Conservation (phyloP, 805 yeast genomes). For the Torulaspora franciscae region DNA sequence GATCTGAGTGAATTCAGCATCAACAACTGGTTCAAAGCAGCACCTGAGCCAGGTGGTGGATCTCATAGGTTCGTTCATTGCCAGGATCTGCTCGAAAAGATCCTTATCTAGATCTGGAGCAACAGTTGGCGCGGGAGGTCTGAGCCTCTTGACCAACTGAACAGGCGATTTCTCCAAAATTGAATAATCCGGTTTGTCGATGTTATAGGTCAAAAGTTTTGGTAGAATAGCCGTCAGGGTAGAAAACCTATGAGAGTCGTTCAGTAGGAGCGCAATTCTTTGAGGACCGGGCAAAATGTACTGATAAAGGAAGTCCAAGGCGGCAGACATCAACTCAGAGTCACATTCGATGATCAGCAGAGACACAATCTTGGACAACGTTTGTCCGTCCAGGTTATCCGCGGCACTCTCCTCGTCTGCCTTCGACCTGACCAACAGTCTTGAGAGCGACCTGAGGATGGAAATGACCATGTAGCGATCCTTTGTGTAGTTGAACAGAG, state of each 20-base stretch:
- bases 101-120: constrained; percentile 58
- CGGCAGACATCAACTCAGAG: constrained; percentile 63
- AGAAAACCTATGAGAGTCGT: constrained; percentile 45
- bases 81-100: constrained; percentile 55
- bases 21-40: constrained; percentile 71
- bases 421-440: constrained; percentile 63
- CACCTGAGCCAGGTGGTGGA: constrained; percentile 95
- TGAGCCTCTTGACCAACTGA: constrained; percentile 52
- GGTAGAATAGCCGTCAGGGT: constrained; percentile 59
- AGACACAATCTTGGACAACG: constrained; percentile 53
- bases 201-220: constrained; percentile 49
- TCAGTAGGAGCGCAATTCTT: constrained; percentile 50
- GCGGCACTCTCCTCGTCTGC: constrained; percentile 47
- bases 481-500: constrained; percentile 45
- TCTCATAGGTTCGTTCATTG: constrained; percentile 76
- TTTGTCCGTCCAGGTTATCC: constrained; percentile 42
- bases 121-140: constrained; percentile 55
- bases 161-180: constrained; percentile 26
- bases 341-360: constrained; percentile 54
- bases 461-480: constrained; percentile 71
- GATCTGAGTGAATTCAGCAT: constrained; percentile 89
- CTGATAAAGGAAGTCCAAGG: constrained; percentile 78
- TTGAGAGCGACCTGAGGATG: constrained; percentile 68
- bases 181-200: constrained; percentile 36
- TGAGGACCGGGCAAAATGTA: constrained; percentile 59